Percentiles rank a stretch among this genome's conserved stretches.
Evolutionary conservation across 306 rosid species (phyloP).

Genomic region (Quercus glauca): DNA sequence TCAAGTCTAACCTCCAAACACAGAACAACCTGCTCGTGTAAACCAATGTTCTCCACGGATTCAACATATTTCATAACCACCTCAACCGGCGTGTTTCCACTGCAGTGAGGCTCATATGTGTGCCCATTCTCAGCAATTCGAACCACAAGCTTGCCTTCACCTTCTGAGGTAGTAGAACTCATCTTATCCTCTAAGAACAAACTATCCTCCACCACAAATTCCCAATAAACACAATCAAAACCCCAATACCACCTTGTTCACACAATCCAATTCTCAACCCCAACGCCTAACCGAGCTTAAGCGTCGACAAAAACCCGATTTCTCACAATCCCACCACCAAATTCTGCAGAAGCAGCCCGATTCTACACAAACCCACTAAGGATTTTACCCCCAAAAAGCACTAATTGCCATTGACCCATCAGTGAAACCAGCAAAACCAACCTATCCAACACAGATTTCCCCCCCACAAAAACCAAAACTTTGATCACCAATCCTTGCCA

Average conservation of each 20-base stretch:
- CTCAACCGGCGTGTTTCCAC: slow-evolving; percentile 66
- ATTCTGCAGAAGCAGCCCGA: slow-evolving; percentile 19
- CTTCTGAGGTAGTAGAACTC: slow-evolving; percentile 58
- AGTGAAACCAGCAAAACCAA: slow-evolving; percentile 11
- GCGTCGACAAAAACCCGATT: slow-evolving; percentile 22
- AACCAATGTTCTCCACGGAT: slow-evolving; percentile 43
- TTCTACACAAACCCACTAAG: slow-evolving; percentile 5
- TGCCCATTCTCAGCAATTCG: slow-evolving; percentile 93
- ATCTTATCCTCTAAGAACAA: slow-evolving; percentile 42
- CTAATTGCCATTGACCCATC: slow-evolving; percentile 24
- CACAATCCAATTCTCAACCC: not conserved
- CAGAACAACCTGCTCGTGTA: slow-evolving; percentile 80
- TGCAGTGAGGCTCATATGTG: slow-evolving; percentile 66
- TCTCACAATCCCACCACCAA: slow-evolving; percentile 19
- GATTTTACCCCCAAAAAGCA: not conserved
- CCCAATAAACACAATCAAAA: slow-evolving; percentile 24
- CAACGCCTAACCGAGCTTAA: slow-evolving; percentile 19
- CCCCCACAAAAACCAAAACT: slow-evolving; percentile 20
- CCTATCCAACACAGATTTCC: slow-evolving; percentile 18
- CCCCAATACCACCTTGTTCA: slow-evolving; percentile 16
- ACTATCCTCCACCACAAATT: slow-evolving; percentile 25
- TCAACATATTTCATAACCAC: slow-evolving; percentile 68
- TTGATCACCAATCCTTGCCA: slow-evolving; percentile 29
- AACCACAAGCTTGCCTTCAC: slow-evolving; percentile 66
- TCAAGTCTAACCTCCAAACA: slow-evolving; percentile 78